Evolutionary conservation across 2,329 filamentous ascomycete genomes (phyloP).

Genomic region (Aureobasidium mangrovei): DNA sequence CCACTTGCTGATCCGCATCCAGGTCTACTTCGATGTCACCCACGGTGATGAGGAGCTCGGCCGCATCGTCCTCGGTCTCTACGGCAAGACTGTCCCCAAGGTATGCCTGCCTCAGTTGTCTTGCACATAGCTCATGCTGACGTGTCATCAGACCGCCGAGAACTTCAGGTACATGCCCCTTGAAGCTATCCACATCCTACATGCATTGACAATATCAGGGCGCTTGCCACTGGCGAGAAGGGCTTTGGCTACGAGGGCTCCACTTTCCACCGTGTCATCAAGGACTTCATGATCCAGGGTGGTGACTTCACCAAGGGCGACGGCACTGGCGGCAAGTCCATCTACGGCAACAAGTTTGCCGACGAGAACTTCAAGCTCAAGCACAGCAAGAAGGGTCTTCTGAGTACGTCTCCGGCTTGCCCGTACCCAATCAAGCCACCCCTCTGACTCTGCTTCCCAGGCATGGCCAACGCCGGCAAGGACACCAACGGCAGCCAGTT

Average conservation of each 20-base stretch:
- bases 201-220: constrained; percentile 56
- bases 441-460: constrained; percentile 24
- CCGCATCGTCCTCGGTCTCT: constrained; percentile 71
- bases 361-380: constrained; percentile 96
- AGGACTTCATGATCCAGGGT: constrained; percentile 86
- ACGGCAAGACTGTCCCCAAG: constrained; percentile 80
- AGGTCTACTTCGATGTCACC: constrained; percentile 75
- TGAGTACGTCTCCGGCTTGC: constrained; percentile 43
- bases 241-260: constrained; percentile 76
- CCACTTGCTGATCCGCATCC: neutral
- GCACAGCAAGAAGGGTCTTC: constrained; percentile 73
- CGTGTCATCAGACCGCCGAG: constrained; percentile 47
- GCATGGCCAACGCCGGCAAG: constrained; percentile 51
- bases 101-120: constrained; percentile 26
- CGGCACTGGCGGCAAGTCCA: constrained; percentile 77
- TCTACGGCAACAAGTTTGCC: constrained; percentile 75
- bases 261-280: constrained; percentile 83
- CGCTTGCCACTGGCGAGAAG: constrained; percentile 76
- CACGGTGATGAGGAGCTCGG: constrained; percentile 67
- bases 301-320: constrained; percentile 80
- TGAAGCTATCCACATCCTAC: neutral
- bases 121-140: neutral
- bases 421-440: neutral
- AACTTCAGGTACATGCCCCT: constrained; percentile 51
- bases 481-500: constrained; percentile 87